These are phyloP conservation scores for Geotrichum ghanense DNA, from an alignment of 805 yeast species.

Conservation along the genomic window DNA sequence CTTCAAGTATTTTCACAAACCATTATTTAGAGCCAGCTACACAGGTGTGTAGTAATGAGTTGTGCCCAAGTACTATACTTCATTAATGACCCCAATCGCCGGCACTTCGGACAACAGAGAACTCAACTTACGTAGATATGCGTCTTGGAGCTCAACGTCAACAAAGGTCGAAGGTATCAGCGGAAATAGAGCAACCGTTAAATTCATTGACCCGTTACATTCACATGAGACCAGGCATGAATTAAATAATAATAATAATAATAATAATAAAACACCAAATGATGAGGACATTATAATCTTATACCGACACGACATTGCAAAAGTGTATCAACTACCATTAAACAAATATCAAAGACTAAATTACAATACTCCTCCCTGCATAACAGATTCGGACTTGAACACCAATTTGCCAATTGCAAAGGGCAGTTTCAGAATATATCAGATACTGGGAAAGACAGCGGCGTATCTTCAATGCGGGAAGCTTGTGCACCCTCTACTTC, in stretches of 20 bases:
- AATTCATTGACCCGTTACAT: no score
- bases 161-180: background rate
- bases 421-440: constrained; percentile 49
- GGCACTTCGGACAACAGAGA: no score
- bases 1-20: no score
- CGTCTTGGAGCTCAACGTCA: constrained; percentile 1
- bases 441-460: constrained; percentile 44
- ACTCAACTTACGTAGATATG: background rate
- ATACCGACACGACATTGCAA: constrained; percentile 11
- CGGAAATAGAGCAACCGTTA: no score
- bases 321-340: constrained; percentile 11
- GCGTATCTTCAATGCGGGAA: constrained; percentile 57
- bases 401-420: constrained; percentile 35
- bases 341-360: background rate
- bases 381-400: constrained; percentile 1
- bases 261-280: no score
- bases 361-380: constrained; percentile 9
- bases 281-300: no score
- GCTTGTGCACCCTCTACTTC: constrained; percentile 63
- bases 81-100: no score
- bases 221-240: no score
- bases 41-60: no score
- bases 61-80: no score
- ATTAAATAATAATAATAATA: no score
- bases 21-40: no score